Evolutionary conservation across 257 asterid genomes (phyloP), one percentile per base, ranked within the genome.

Genomic region (Vinca minor): DNA sequence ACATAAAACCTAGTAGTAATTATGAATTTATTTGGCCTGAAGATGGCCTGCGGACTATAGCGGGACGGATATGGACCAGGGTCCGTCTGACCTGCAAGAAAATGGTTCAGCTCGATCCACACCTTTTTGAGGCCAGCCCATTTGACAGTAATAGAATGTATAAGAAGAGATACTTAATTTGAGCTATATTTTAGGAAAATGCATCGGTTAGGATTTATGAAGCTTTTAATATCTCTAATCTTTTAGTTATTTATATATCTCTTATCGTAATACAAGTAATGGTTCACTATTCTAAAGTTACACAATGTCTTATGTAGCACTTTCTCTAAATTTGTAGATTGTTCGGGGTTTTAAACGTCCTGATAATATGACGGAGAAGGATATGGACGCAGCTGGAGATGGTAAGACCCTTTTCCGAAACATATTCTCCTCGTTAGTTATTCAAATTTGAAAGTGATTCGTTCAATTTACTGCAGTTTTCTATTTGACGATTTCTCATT

Each of bases 361-460:
- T 20, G 84, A 80, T 62, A 70, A 75, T 68, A 77, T 62, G 42
- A 84, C 77, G 41, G 82, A 72, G 26, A 88, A 89, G 62, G 99
- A 89, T 56, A 77, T 89, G 70, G 96, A 87, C 68, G 99, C 99
- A 14, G 93, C 88, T 61, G 96, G 96, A 46, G 99, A 93, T 69
- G 99, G 99, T 79, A 65, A 47, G 34, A 57, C 48, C 35, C n/a
- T 38, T 52, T 18, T 32, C 35, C 14, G 21, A 53, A 20, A 25
- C n/a, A n/a, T 8, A 15, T 26, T 1, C 12, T 14, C 4, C 18
- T 13, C 56, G 15, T 6, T 48, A 20, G 1, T 29, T 6, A n/a
- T 11, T 26, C 20, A 25, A 29, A 17, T 8, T 9, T 15, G 8
- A 0, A 34, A 10, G 11, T 31, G 26, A 17, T 4, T n/a, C n/a